Conservation (phyloP, 2,329 filamentous ascomycete species). For the Colletotrichum zoysiae region DNA sequence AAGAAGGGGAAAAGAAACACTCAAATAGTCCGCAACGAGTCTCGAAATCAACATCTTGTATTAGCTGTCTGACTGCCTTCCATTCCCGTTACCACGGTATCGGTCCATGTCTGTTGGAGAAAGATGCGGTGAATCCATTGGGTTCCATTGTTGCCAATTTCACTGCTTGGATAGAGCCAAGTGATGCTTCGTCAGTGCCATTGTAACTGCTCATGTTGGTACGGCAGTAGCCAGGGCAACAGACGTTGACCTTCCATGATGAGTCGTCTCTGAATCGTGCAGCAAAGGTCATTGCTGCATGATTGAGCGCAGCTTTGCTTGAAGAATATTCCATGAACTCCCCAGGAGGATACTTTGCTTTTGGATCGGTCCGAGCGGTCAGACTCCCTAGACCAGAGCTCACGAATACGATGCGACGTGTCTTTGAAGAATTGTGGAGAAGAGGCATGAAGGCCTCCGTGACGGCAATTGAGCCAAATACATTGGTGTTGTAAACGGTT, state of each 20-base stretch:
- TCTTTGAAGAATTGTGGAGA: constrained; percentile 45
- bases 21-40: neutral
- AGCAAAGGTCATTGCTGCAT: constrained; percentile 30
- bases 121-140: constrained; percentile 19
- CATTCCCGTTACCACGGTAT: constrained; percentile 4
- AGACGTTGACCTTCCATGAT: constrained; percentile 35
- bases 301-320: constrained; percentile 37
- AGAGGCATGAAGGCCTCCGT: constrained; percentile 58
- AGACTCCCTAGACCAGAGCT: constrained; percentile 34
- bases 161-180: constrained; percentile 34
- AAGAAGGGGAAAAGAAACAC: neutral
- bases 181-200: constrained; percentile 21
- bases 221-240: constrained; percentile 34
- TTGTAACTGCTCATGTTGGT: constrained; percentile 30
- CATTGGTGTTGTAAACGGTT: constrained; percentile 69
- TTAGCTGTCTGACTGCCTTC: too few relatives aligned
- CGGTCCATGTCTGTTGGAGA: constrained; percentile 24
- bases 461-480: constrained; percentile 68
- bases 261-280: constrained; percentile 6
- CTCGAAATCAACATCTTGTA: neutral
- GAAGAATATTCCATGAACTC: constrained; percentile 29
- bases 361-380: constrained; percentile 16
- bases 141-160: constrained; percentile 27
- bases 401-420: constrained; percentile 22
- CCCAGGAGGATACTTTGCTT: neutral